phyloP scores from a whole-genome alignment of 2,329 filamentous ascomycete species.

The Zasmidium cellare region DNA sequence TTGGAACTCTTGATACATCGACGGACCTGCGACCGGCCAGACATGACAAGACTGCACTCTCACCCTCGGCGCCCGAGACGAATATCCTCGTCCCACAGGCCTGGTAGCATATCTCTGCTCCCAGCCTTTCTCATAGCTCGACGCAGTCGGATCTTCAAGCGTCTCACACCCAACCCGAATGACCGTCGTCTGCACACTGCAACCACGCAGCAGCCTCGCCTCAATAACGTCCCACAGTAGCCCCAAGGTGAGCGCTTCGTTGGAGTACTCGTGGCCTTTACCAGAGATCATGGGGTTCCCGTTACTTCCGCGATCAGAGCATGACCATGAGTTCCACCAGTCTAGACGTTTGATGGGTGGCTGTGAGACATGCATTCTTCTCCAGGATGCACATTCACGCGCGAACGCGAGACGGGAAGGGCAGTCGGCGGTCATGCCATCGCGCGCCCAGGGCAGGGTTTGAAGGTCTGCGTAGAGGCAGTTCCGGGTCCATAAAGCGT shows the following conservation, averaged over 20 bases:
- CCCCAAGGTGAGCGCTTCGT: not conserved
- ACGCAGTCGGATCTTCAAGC: not conserved
- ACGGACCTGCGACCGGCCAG: not conserved
- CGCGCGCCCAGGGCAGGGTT: slow-evolving; percentile 9
- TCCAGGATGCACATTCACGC: slow-evolving; percentile 14
- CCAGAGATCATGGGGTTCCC: not conserved
- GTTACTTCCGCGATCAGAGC: not conserved
- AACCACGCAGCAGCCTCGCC: not conserved
- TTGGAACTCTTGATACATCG: not conserved
- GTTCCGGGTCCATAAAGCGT: not conserved
- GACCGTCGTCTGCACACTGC: not conserved
- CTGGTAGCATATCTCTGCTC: not conserved
- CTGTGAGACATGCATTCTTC: slow-evolving; percentile 16
- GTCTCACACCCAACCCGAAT: not conserved
- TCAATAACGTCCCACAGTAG: not conserved
- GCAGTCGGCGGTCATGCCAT: slow-evolving; percentile 1
- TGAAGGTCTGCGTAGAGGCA: slow-evolving; percentile 1
- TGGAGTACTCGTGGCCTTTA: not conserved
- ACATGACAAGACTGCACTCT: not conserved
- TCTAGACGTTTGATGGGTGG: slow-evolving; percentile 11
- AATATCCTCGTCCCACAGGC: not conserved
- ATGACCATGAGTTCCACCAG: slow-evolving; percentile 19
- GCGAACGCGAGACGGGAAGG: slow-evolving; percentile 10
- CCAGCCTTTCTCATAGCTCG: not conserved
- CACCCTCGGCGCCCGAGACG: not conserved